Evolutionary conservation across 352 stramenopile species (phyloP).

Genomic region (Pythium inflatum): DNA sequence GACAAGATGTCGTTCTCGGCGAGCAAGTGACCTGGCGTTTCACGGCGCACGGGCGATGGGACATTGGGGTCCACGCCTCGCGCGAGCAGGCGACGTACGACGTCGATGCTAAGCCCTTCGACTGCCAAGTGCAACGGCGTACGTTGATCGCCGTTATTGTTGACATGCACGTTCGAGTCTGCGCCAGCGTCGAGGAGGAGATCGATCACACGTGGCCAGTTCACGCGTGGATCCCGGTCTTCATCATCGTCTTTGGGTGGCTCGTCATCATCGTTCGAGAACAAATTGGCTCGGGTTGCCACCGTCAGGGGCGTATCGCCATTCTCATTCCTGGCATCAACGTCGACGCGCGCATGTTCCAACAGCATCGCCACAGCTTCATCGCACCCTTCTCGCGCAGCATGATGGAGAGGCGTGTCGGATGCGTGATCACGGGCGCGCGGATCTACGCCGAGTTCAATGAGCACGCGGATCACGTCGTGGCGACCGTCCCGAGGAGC

Average conservation of each 20-base stretch:
- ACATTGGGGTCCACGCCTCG: too few relatives aligned
- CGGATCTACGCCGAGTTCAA: constrained; percentile 8
- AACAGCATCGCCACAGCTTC: neutral
- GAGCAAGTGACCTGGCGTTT: neutral
- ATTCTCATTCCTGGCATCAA: neutral
- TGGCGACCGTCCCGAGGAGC: neutral
- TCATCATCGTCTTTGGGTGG: neutral
- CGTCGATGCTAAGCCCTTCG: too few relatives aligned
- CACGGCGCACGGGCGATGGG: too few relatives aligned
- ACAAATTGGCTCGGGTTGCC: neutral
- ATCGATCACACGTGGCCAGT: too few relatives aligned
- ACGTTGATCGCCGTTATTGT: too few relatives aligned
- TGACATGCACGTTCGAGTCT: too few relatives aligned
- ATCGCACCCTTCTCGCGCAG: constrained; percentile 1
- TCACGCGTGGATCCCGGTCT: too few relatives aligned
- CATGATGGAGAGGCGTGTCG: neutral
- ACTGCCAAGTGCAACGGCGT: too few relatives aligned
- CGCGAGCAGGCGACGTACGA: too few relatives aligned
- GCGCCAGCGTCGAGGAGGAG: too few relatives aligned
- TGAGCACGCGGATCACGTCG: neutral
- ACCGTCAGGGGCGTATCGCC: neutral
- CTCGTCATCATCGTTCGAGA: neutral
- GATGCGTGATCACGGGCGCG: neutral
- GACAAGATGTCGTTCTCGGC: too few relatives aligned
- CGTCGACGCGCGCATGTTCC: neutral